Base-by-base conservation (phyloP, 2,329 filamentous ascomycete genomes). In the Aspergillus glaucus region DNA sequence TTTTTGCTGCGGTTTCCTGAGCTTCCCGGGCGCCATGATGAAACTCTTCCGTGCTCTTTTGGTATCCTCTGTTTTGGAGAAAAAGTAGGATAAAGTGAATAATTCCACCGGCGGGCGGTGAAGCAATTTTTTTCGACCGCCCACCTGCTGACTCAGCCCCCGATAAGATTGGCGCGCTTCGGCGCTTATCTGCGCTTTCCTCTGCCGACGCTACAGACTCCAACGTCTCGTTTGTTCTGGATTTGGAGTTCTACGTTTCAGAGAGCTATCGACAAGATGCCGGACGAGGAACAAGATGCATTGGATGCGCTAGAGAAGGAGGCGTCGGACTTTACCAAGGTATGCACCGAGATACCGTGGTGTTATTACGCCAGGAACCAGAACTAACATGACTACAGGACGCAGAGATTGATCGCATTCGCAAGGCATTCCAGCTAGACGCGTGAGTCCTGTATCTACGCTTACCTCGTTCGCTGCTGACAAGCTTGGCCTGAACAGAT, bases 331-430 rank as follows among this genome's bases (percentile, higher is more conserved):
- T 94, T 92, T 64, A 86, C 87, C 64, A 97, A 96, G 79, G 89
- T 85, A 59, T 62, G 68, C 36, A 26, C 32, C 34, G 15, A 34
- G 32, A 21, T 17, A 45, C 47, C 30, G 15, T 36, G 43, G 32
- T 37, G 42, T 21, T 40, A 45, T 39, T 19, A 17, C 43, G 39
- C 39, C 43, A 40, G 37, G 37, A 21, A 40, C n/a, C 17, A 14
- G 17, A 22, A 48, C 57, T 63, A 42, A 62, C 54, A 37, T 46
- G 46, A 54, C 44, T 19, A 3, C 55, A 95, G 87, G 93, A 97
- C 79, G 85, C 87, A 51, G 92, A 97, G 68, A 97, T 97, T 62
- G 88, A 95, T 64, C 87, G 92, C 61, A 98, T 98, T 59, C 79
- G 95, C 58, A 87, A 86, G 62, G 88, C 91, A 43, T 98, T 98